Conservation (phyloP, 257 asterid genomes). For the Marsdenia floribunda region DNA sequence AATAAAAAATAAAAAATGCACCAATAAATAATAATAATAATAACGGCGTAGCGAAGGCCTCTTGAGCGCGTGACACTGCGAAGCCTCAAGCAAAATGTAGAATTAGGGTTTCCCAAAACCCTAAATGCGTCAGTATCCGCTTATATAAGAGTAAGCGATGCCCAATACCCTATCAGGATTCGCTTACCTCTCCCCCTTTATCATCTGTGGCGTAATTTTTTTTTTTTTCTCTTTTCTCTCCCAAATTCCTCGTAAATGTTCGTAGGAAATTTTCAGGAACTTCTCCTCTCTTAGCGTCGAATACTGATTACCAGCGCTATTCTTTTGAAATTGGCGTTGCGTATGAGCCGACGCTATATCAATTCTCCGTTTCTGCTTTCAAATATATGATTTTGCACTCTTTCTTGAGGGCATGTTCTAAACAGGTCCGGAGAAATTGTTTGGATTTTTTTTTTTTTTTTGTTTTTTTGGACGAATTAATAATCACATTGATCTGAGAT, state of each 20-base stretch:
- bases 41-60: background rate
- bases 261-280: no score
- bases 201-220: no score
- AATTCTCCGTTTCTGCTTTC: slow-evolving; percentile 31
- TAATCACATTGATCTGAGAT: slow-evolving; percentile 25
- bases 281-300: slow-evolving; percentile 39
- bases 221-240: background rate
- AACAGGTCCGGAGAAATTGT: slow-evolving; percentile 46
- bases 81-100: background rate
- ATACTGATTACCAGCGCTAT: slow-evolving; percentile 70
- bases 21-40: no score
- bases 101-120: slow-evolving; percentile 12
- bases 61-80: background rate
- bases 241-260: background rate
- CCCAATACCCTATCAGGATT: no score
- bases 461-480: background rate
- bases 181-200: background rate
- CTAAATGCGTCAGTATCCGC: background rate
- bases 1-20: background rate
- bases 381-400: slow-evolving; percentile 1
- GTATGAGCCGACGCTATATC: slow-evolving; percentile 67
- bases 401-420: slow-evolving; percentile 7
- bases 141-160: background rate
- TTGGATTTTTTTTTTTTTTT: background rate
- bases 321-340: slow-evolving; percentile 31